Base-by-base conservation (phyloP, 2,329 filamentous ascomycete species). In the Monosporascus sp. region DNA sequence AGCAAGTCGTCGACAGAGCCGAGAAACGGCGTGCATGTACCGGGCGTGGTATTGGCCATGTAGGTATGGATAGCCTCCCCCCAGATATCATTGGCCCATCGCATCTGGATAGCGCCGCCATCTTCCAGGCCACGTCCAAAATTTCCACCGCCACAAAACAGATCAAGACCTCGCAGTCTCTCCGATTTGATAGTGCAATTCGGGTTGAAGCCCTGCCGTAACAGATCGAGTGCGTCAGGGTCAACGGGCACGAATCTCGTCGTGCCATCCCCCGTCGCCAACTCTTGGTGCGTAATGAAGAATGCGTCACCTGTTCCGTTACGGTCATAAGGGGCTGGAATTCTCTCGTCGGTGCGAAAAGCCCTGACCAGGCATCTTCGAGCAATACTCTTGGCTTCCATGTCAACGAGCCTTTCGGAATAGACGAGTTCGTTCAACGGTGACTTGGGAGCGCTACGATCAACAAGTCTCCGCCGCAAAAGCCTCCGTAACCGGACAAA, bases 131-230 rank as follows among this genome's bases (percentile, higher is more conserved):
- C 89, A 31, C 87, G 78, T 5, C 89, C 89, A 50, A 94, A 84
- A 50, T 86, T 91, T 0, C 90, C 89, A 19, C 87, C 86, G 1
- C 90, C 90, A 59, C 86, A 90, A 62, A 90, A 95, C 0, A 94
- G 72, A 57, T 91, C 88, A 3, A 93, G 70, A 0, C 85, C 87
- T 5, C 72, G 73, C 8, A 89, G 72, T 54, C 74, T 75, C 19
- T 64, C 56, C 1, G 55, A 55, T 53, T 65, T 41, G 49, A 54
- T 5, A 59, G 52, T 5, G 55, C 35, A 1, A 55, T 58, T 48
- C 0, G 81, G 79, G 57, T 85, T 71, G 43, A 81, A 81, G 0
- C 84, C 84, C 67, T 88, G 79, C 0, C 70, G 74, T 2, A 87
- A 5, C 61, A 63, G 5, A 51, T 37, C 0, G 72, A 74, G 22